Conservation (phyloP, 805 yeast genomes). For the Metschnikowia santaceciliae region DNA sequence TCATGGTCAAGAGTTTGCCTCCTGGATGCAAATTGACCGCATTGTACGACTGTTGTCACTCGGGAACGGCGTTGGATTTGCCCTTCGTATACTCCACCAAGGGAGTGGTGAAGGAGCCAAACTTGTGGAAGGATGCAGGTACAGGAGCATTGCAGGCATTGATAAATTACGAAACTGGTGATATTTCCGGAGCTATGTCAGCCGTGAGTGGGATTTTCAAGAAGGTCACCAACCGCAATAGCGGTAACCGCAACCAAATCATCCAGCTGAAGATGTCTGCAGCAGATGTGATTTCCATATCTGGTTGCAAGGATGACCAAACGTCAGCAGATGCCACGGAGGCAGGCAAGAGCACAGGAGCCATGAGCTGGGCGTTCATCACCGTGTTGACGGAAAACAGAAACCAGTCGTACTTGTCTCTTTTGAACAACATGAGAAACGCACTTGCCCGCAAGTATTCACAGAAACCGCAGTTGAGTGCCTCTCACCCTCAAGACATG, state of each 20-base stretch:
- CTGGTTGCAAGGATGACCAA: constrained; percentile 83
- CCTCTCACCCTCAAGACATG: constrained; percentile 77
- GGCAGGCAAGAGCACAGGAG: constrained; percentile 72
- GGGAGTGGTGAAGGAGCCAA: constrained; percentile 80
- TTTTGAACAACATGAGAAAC: constrained; percentile 67
- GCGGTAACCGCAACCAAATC: constrained; percentile 24
- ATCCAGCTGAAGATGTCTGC: constrained; percentile 60
- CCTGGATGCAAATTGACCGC: constrained; percentile 77
- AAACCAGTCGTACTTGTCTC: constrained; percentile 62
- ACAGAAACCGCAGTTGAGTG: constrained; percentile 79
- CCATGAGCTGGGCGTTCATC: constrained; percentile 78
- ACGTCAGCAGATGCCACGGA: constrained; percentile 76
- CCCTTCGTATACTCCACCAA: constrained; percentile 80
- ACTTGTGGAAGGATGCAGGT: constrained; percentile 71
- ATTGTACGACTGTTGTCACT: constrained; percentile 80
- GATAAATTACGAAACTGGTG: constrained; percentile 25
- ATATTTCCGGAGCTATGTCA: constrained; percentile 36
- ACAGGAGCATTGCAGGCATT: constrained; percentile 47
- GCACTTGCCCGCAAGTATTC: constrained; percentile 60
- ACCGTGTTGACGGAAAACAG: constrained; percentile 58
- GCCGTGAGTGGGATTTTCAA: constrained; percentile 33
- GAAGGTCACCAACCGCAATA: constrained; percentile 22
- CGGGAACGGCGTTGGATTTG: constrained; percentile 77
- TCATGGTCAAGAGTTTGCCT: constrained; percentile 64
- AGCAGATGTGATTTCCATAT: constrained; percentile 71